Evolutionary conservation across 306 rosid genomes (phyloP).

Genomic region (Fragaria ananassa): DNA sequence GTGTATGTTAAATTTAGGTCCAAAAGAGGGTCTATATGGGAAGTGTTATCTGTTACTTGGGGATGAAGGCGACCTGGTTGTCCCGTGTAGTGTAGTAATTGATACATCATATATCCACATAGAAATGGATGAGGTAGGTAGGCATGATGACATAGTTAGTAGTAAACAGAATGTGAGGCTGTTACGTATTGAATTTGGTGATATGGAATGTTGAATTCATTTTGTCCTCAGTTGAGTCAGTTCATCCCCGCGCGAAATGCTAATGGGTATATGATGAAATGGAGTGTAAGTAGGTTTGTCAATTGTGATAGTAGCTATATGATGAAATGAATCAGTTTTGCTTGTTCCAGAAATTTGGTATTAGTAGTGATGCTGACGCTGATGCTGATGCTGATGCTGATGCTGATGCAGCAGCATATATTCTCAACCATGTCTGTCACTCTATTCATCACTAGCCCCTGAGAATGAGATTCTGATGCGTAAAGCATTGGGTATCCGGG

Average conservation of each 20-base stretch:
- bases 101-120: slow-evolving; percentile 58
- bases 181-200: slow-evolving; percentile 70
- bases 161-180: slow-evolving; percentile 38
- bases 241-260: neutral
- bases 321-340: neutral
- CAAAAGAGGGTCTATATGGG: slow-evolving; percentile 84
- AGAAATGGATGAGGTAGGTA: slow-evolving; percentile 48
- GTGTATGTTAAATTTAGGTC: slow-evolving; percentile 70
- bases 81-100: slow-evolving; percentile 64
- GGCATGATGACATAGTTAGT: slow-evolving; percentile 31
- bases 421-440: neutral
- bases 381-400: no score
- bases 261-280: neutral
- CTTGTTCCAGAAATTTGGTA: neutral
- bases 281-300: neutral
- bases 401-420: neutral
- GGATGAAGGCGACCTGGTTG: slow-evolving; percentile 26
- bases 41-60: slow-evolving; percentile 47
- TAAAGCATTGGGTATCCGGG: neutral
- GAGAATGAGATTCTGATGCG: neutral
- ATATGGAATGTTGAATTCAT: slow-evolving; percentile 36
- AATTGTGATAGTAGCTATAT: neutral
- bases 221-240: neutral
- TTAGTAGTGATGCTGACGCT: neutral
- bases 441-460: neutral